A percentile compares a stretch with the other conserved stretches of the same genome.
Evolutionary conservation across 2,329 filamentous ascomycete genomes (phyloP).

Genomic region (Davidsoniella eucalypti): DNA sequence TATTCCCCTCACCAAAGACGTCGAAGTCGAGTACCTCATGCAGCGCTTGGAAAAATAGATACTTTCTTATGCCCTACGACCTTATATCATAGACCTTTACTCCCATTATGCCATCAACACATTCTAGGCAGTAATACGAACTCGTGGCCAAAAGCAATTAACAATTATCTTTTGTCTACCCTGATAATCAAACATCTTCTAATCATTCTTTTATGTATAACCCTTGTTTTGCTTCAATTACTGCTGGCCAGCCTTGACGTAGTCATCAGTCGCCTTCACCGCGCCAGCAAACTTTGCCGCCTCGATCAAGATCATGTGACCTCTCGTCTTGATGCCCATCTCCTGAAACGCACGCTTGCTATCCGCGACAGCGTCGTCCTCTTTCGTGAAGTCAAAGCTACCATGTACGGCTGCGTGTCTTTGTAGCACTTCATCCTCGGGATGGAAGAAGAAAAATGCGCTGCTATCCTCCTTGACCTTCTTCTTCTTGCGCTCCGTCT

Average conservation of each 20-base stretch:
- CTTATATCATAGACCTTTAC: neutral
- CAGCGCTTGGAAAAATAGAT: constrained; percentile 49
- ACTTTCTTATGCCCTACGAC: too few species aligned
- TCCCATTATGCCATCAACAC: neutral
- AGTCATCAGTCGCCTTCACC: constrained; percentile 60
- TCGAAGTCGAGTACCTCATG: constrained; percentile 97
- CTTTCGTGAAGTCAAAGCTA: constrained; percentile 62
- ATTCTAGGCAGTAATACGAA: neutral
- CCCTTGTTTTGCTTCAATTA: neutral
- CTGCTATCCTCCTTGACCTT: constrained; percentile 32
- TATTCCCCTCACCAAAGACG: constrained; percentile 93
- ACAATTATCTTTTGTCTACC: neutral
- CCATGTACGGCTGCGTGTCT: constrained; percentile 55
- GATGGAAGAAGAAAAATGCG: constrained; percentile 74
- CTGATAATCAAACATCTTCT: neutral
- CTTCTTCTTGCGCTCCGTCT: constrained; percentile 27
- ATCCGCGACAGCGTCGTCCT: constrained; percentile 68
- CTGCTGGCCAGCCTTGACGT: constrained; percentile 37
- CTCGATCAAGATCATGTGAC: constrained; percentile 77
- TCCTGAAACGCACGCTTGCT: constrained; percentile 93
- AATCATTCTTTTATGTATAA: neutral
- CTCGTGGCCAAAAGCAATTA: too few species aligned
- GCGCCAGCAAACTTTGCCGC: constrained; percentile 57
- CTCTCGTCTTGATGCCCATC: constrained; percentile 68
- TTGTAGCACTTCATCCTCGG: constrained; percentile 82